A percentile compares a stretch with the other conserved stretches of the same genome.
Conservation (phyloP, 2,329 filamentous ascomycete genomes). For the Colletotrichum echinochloae region DNA sequence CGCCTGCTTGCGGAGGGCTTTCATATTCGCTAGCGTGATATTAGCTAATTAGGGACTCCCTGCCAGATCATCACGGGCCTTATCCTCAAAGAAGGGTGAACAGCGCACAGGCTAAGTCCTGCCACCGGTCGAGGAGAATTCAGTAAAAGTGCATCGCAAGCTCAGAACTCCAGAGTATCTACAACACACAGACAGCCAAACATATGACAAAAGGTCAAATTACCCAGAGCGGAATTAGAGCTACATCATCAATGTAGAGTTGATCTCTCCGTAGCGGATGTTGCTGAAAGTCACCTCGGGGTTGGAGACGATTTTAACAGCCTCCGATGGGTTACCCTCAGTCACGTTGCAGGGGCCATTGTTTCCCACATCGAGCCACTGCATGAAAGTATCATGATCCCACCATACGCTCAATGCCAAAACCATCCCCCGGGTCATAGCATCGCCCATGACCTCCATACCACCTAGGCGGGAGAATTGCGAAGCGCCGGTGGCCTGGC, state of each 20-base stretch:
- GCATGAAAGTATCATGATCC: conserved; percentile 64
- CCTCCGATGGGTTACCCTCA: conserved; percentile 63
- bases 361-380: conserved; percentile 65
- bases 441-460: conserved; percentile 56
- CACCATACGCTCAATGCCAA: conserved; percentile 68
- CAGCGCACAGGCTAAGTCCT: no score
- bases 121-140: background rate
- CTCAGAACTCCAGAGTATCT: fast-evolving
- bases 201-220: background rate
- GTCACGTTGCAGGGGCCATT: conserved; percentile 66
- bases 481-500: conserved; percentile 43
- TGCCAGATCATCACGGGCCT: conserved; percentile 75
- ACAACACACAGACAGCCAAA: no score
- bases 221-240: background rate
- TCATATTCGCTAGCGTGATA: conserved; percentile 77
- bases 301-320: conserved; percentile 57
- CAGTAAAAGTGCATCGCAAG: background rate
- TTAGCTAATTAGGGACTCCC: conserved; percentile 80
- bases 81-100: conserved; percentile 47
- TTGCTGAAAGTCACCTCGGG: conserved; percentile 67
- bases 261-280: conserved; percentile 67
- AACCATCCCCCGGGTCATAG: conserved; percentile 63
- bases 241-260: conserved; percentile 47
- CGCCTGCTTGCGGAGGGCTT: conserved; percentile 80
- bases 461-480: conserved; percentile 51